These are phyloP conservation scores for Manihot esculenta DNA, from an alignment of 441 rosid genomes.

Conservation along the genomic window DNA sequence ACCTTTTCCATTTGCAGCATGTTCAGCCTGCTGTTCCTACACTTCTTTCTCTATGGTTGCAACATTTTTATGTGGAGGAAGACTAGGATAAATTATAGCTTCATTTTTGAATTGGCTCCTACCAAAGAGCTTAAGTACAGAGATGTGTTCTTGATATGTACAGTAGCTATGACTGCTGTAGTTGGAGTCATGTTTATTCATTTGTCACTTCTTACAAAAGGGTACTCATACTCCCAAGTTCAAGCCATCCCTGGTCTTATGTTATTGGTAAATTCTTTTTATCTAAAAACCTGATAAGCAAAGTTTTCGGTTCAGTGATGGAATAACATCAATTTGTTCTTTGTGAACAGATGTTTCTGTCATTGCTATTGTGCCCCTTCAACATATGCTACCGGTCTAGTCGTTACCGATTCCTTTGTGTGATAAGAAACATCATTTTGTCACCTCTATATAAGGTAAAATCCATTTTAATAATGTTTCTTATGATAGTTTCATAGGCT, in stretches of 20 bases:
- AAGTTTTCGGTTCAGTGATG: background rate
- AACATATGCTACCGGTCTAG: constrained; percentile 72
- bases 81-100: constrained; percentile 84
- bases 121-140: constrained; percentile 85
- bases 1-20: constrained; percentile 61
- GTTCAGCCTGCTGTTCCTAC: constrained; percentile 87
- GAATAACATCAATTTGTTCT: constrained; percentile 1
- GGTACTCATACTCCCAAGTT: constrained; percentile 63
- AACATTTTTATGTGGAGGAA: constrained; percentile 93
- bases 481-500: background rate
- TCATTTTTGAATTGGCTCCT: constrained; percentile 82
- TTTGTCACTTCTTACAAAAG: constrained; percentile 65
- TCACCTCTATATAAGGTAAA: constrained; percentile 91
- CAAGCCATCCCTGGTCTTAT: constrained; percentile 89
- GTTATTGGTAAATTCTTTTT: constrained; percentile 54
- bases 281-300: background rate
- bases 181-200: constrained; percentile 80
- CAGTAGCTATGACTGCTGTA: constrained; percentile 73
- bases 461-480: background rate
- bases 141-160: constrained; percentile 86
- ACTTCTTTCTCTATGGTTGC: constrained; percentile 89
- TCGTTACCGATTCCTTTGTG: constrained; percentile 66
- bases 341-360: constrained; percentile 51
- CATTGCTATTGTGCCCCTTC: constrained; percentile 73
- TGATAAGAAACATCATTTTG: constrained; percentile 69